Percentiles rank a stretch among this genome's conserved stretches.
These are phyloP conservation scores for Licmophora abbreviata DNA, from an alignment of 108 stramenopile genomes.

Conservation along the genomic window DNA sequence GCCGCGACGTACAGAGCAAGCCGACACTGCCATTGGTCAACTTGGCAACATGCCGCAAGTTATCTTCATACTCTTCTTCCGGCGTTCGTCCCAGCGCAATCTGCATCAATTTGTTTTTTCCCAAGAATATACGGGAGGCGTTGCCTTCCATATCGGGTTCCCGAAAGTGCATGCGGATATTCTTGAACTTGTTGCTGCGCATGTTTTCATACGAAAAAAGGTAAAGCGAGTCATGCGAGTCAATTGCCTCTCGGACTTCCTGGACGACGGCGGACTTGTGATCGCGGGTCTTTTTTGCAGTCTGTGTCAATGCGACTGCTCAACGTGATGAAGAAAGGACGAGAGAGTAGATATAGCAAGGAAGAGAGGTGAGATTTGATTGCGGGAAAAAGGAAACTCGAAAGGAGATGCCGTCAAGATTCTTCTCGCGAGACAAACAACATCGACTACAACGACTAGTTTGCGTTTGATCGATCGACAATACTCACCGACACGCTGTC, in stretches of 20 bases:
- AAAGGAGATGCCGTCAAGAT: too few relatives aligned
- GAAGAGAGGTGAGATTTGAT: too few relatives aligned
- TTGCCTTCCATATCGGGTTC: constrained; percentile 15
- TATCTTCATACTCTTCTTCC: constrained; percentile 93
- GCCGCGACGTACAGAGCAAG: constrained; percentile 74
- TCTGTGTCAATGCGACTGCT: constrained; percentile 88
- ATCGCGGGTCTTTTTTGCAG: constrained; percentile 85
- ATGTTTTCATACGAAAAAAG: constrained; percentile 94
- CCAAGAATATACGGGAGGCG: constrained; percentile 85
- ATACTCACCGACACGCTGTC: too few relatives aligned
- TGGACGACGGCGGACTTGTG: constrained; percentile 85
- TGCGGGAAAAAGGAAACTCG: too few relatives aligned
- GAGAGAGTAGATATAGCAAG: too few relatives aligned
- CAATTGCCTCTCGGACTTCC: constrained; percentile 81
- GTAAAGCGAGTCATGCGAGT: constrained; percentile 75
- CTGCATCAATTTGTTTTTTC: constrained; percentile 94
- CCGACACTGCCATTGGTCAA: constrained; percentile 80
- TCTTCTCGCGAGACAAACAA: too few relatives aligned
- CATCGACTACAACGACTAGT: too few relatives aligned
- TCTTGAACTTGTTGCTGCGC: constrained; percentile 90
- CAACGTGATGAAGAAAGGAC: too few relatives aligned
- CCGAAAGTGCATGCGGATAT: constrained; percentile 83
- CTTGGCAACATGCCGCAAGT: constrained; percentile 80
- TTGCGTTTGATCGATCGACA: too few relatives aligned
- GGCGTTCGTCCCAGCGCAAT: constrained; percentile 81